Conservation (phyloP, 2,329 filamentous ascomycete genomes). For the Aspergillus ochraceoroseus region DNA sequence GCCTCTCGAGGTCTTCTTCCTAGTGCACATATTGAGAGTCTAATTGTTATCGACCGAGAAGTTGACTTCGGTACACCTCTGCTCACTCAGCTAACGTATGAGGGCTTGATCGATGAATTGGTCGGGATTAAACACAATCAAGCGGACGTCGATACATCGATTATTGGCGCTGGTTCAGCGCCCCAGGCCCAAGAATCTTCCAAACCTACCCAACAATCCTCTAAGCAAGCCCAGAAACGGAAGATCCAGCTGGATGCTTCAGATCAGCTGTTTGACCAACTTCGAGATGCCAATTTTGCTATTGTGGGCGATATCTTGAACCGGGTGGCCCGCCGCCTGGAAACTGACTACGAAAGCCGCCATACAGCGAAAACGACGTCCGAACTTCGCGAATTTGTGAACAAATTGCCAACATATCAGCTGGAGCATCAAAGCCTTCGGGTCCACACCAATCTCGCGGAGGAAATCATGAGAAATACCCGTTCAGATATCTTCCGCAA, state of each 20-base stretch:
- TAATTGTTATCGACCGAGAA: conserved; percentile 93
- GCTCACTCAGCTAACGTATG: conserved; percentile 92
- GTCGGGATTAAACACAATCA: conserved; percentile 91
- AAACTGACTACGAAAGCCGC: conserved; percentile 80
- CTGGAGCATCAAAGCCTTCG: conserved; percentile 90
- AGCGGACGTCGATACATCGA: conserved; percentile 83
- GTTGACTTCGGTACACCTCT: conserved; percentile 89
- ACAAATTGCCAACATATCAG: conserved; percentile 84
- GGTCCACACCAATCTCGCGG: conserved; percentile 82
- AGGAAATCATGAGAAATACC: conserved; percentile 93
- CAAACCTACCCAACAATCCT: conserved; percentile 44
- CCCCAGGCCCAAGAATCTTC: conserved; percentile 54
- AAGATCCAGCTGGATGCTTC: conserved; percentile 85
- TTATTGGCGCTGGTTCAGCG: conserved; percentile 65
- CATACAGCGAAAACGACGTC: conserved; percentile 82
- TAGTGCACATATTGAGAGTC: conserved; percentile 79
- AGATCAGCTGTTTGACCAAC: conserved; percentile 79
- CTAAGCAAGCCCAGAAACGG: conserved; percentile 66
- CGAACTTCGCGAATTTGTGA: conserved; percentile 92
- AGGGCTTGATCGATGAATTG: conserved; percentile 89
- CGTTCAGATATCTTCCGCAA: conserved; percentile 83
- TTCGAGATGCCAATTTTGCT: conserved; percentile 91
- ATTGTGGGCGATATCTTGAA: conserved; percentile 86
- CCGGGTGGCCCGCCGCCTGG: conserved; percentile 80
- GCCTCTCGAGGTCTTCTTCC: conserved; percentile 66